Percentiles rank a stretch among this genome's conserved stretches.
These are phyloP conservation scores for Gracilaria vermiculophylla DNA, from an alignment of 23 red algal species.

Conservation along the genomic window DNA sequence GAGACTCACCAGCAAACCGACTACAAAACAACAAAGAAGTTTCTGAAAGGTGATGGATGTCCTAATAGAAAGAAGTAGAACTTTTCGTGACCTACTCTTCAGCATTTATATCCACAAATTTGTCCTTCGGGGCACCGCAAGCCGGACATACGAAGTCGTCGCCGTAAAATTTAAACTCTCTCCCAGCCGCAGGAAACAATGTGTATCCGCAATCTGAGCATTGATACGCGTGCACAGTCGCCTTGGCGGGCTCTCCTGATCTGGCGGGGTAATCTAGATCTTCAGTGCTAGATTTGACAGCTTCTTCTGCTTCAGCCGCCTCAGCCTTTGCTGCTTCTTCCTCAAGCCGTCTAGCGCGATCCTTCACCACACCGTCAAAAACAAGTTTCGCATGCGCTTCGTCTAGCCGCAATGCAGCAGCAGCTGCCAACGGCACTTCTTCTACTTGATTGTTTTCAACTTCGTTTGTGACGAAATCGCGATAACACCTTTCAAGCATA, in stretches of 20 bases:
- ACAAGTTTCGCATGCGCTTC: conserved; percentile 41
- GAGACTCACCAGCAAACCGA: neutral
- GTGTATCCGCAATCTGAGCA: conserved; percentile 94
- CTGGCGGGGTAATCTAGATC: conserved; percentile 70
- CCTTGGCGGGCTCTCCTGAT: conserved; percentile 67
- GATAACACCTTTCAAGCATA: conserved; percentile 67
- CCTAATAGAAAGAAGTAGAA: neutral
- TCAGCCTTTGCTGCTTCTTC: conserved; percentile 38
- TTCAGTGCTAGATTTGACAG: conserved; percentile 12
- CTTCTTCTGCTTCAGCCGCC: conserved; percentile 64
- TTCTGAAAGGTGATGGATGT: neutral
- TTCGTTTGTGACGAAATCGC: conserved; percentile 53
- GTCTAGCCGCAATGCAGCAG: conserved; percentile 44
- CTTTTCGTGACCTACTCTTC: conserved; percentile 17
- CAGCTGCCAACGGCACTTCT: conserved; percentile 45
- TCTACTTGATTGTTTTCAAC: conserved; percentile 44
- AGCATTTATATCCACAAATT: conserved; percentile 78
- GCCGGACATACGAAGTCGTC: conserved; percentile 91
- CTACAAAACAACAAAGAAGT: neutral
- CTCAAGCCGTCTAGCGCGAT: conserved; percentile 3
- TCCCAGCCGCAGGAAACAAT: conserved; percentile 79
- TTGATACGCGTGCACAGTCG: conserved; percentile 73
- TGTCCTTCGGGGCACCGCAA: conserved; percentile 89
- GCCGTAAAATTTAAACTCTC: conserved; percentile 90
- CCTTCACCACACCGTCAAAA: conserved; percentile 44